Evolutionary conservation across 208 protist species (phyloP), one percentile per base, ranked within the genome.

Genomic region (Acanthamoeba lenticulata): DNA sequence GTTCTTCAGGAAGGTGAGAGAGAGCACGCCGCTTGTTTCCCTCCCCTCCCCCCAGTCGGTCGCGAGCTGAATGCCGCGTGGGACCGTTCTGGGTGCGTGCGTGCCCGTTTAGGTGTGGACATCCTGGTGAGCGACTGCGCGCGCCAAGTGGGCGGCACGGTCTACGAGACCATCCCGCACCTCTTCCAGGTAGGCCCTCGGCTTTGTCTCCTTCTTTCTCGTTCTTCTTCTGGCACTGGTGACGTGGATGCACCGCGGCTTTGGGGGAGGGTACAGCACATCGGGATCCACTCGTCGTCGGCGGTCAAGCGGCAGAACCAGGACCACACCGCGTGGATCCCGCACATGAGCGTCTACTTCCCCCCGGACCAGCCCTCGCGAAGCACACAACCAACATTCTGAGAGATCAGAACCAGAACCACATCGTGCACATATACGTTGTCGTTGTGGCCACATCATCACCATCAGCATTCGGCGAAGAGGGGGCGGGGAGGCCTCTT

Each of bases 221-320:
- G 5, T 15, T 49, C 45, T 49, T 15, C 15, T 15, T 49, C 45
- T 19, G 9, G 15, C 45, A 49, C 45, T 19, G 9, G 9, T 49
- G 5, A 5, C 45, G 45, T 5, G 9, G 45, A 19, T 55, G 47
- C 47, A 55, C 47, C n/a, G n/a, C n/a, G n/a, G n/a, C n/a, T n/a
- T n/a, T n/a, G n/a, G n/a, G n/a, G n/a, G n/a, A n/a, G n/a, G n/a
- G n/a, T n/a, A 55, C 65, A 77, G 65, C 65, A 77, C 65, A 77
- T 77, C 65, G 65, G 65, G 65, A 77, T 77, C 65, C 65, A 77
- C n/a, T 77, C 65, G 32, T 42, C 32, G 32, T 77, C 65, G 32
- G 13, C 65, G 32, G n/a, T 77, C 17, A 77, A 77, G 65, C n/a
- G 65, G 13, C 13, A 1, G 32, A 9, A 77, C 13, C 65, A 77